Conservation (phyloP, 176 grass and related monocot species). For the Eragrostis curvula region DNA sequence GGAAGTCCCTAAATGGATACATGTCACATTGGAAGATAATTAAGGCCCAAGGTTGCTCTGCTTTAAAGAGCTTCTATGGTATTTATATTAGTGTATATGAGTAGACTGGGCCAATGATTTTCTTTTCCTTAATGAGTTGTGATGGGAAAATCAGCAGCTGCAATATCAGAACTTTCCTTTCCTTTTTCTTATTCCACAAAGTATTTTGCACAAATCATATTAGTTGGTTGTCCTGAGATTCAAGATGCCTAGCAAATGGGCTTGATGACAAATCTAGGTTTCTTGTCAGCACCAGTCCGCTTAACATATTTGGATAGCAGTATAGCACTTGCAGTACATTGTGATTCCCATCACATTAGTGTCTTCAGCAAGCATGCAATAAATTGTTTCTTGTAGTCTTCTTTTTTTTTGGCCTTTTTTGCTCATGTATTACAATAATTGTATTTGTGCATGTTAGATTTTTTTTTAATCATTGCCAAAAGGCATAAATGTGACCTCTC, state of each 20-base stretch:
- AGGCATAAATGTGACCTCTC: background rate
- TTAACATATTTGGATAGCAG: background rate
- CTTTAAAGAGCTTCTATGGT: no score
- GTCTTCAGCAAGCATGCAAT: background rate
- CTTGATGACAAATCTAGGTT: slow-evolving; percentile 5
- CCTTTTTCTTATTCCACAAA: no score
- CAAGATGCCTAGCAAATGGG: background rate
- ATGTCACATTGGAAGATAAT: no score
- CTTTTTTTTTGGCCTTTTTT: no score
- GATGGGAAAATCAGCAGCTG: no score
- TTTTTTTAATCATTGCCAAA: background rate
- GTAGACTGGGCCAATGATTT: no score
- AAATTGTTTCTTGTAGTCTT: background rate
- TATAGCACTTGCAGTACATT: background rate
- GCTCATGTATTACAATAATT: no score
- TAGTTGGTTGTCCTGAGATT: background rate
- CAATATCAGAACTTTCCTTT: background rate
- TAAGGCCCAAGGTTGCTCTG: no score
- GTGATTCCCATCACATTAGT: slow-evolving; percentile 19
- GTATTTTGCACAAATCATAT: no score
- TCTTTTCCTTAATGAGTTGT: no score
- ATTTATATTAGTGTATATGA: no score
- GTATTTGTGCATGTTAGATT: background rate
- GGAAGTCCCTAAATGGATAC: no score
- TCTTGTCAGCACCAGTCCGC: slow-evolving; percentile 3